phyloP scores from a whole-genome alignment of 2,329 filamentous ascomycete species.

The Cercospora beticola region DNA sequence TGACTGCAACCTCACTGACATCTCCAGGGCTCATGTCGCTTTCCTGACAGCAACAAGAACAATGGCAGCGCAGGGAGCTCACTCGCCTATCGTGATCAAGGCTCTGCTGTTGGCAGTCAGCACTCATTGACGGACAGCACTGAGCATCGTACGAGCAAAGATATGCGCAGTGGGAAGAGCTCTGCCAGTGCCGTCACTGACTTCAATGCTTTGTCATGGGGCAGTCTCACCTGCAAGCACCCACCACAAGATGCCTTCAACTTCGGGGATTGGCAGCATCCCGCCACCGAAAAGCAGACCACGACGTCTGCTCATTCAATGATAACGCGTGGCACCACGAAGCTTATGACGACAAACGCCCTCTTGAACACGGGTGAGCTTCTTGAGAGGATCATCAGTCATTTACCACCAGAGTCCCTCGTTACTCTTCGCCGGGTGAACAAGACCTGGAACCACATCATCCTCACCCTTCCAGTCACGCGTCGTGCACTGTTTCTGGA shows the following conservation, averaged over 20 bases:
- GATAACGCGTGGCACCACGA: constrained; percentile 17
- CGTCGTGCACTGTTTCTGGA: constrained; percentile 12
- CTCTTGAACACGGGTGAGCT: constrained; percentile 26
- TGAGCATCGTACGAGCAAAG: no score
- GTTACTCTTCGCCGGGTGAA: constrained; percentile 27
- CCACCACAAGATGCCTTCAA: not conserved
- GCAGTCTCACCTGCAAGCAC: not conserved
- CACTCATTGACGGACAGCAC: no score
- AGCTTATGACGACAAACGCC: not conserved
- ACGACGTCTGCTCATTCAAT: not conserved
- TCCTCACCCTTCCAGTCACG: constrained; percentile 1
- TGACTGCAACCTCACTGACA: not conserved
- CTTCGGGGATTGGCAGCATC: not conserved
- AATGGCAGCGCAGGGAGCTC: not conserved
- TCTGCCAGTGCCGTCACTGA: no score
- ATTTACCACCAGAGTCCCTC: constrained; percentile 17
- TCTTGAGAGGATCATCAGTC: constrained; percentile 20
- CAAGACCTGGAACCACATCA: constrained; percentile 15
- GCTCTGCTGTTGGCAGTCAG: no score
- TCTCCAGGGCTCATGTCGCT: not conserved
- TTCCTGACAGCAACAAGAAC: not conserved
- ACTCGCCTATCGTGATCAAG: no score
- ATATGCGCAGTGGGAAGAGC: no score
- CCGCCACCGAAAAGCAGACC: not conserved
- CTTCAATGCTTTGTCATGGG: no score